Conservation (phyloP, 495 filamentous ascomycete genomes). For the Penicillium macrosclerotiorum region DNA sequence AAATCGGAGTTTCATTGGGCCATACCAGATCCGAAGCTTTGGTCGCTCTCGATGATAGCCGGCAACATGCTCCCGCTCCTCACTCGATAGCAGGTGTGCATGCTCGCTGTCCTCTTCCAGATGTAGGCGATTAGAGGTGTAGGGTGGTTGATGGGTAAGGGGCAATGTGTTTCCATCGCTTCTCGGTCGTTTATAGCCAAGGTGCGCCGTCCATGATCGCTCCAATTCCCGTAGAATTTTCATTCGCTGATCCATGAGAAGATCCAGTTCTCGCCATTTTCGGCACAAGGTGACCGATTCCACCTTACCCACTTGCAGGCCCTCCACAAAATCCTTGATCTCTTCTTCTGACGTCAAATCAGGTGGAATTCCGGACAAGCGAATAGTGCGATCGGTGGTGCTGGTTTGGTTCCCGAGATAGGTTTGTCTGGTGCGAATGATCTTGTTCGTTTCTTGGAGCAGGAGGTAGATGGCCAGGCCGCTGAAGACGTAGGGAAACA, state of each 20-base stretch:
- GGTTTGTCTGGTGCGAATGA: constrained; percentile 82
- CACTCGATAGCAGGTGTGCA: constrained; percentile 52
- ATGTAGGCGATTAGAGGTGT: constrained; percentile 21
- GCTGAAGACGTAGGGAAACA: constrained; percentile 90
- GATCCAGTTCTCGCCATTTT: constrained; percentile 82
- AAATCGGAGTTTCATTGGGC: constrained; percentile 68
- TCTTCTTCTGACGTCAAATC: constrained; percentile 77
- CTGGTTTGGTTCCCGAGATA: constrained; percentile 93
- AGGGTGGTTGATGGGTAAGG: constrained; percentile 48
- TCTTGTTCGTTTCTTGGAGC: constrained; percentile 72
- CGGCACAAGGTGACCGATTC: constrained; percentile 84
- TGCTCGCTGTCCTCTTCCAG: constrained; percentile 46
- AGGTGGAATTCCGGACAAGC: constrained; percentile 80
- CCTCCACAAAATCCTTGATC: constrained; percentile 85
- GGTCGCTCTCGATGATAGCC: constrained; percentile 57
- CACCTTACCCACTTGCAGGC: constrained; percentile 87
- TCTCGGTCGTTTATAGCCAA: constrained; percentile 50
- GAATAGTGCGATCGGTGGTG: constrained; percentile 90
- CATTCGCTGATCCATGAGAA: constrained; percentile 65
- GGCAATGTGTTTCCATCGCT: constrained; percentile 51
- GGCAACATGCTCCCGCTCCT: constrained; percentile 32
- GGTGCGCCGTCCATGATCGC: constrained; percentile 75
- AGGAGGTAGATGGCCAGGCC: constrained; percentile 79
- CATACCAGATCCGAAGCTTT: constrained; percentile 72
- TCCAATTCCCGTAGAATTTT: constrained; percentile 71